phyloP scores from a whole-genome alignment of 2,329 filamentous ascomycete genomes.

The Pseudocercospora fijiensis region DNA sequence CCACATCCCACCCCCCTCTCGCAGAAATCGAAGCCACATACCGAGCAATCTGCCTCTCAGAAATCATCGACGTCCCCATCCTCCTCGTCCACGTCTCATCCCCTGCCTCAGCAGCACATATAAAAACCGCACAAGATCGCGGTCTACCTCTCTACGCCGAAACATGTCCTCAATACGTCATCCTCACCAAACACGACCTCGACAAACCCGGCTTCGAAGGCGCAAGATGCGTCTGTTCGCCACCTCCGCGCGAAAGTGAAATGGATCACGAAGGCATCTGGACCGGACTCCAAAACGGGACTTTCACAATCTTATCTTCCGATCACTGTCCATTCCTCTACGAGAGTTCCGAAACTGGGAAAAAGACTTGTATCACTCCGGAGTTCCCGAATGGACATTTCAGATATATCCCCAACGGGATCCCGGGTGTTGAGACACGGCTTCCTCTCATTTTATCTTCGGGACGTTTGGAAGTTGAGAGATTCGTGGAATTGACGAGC shows the following conservation, averaged over 20 bases:
- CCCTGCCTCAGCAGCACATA: constrained; percentile 48
- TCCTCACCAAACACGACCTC: constrained; percentile 53
- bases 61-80: constrained; percentile 54
- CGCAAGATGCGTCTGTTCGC: constrained; percentile 57
- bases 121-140: constrained; percentile 51
- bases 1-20: constrained; percentile 50
- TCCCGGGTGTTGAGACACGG: constrained; percentile 59
- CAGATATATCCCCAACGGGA: constrained; percentile 59
- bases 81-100: constrained; percentile 56
- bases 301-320: constrained; percentile 54
- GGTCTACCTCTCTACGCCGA: constrained; percentile 55
- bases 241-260: constrained; percentile 50
- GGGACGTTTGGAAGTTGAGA: constrained; percentile 45
- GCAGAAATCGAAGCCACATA: constrained; percentile 56
- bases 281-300: constrained; percentile 52
- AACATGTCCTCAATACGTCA: constrained; percentile 59
- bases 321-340: constrained; percentile 54
- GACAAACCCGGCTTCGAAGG: constrained; percentile 55
- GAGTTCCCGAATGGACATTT: constrained; percentile 52
- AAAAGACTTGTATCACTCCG: constrained; percentile 50
- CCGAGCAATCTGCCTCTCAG: constrained; percentile 52
- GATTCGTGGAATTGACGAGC: constrained; percentile 56
- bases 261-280: constrained; percentile 55
- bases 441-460: constrained; percentile 50
- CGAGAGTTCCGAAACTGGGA: constrained; percentile 49